Base-by-base conservation (phyloP, 2,329 filamentous ascomycete genomes). In the Aspergillus thermomutatus region DNA sequence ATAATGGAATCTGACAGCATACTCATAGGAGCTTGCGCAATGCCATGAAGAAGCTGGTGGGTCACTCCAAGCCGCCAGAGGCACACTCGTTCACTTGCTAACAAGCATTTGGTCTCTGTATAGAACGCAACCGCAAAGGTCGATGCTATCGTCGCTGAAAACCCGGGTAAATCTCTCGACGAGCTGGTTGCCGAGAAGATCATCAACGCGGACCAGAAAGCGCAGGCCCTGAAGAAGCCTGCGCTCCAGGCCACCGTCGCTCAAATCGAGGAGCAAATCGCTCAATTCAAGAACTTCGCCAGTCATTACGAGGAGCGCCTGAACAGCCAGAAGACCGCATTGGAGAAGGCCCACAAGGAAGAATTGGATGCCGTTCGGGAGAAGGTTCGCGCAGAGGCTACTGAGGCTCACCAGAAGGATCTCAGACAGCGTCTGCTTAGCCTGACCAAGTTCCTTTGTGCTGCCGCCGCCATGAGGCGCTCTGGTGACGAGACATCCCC, bases 11-110 rank as follows among this genome's bases (percentile, higher is more conserved):
- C 60, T 69, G 61, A 65, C 53, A 52, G 46, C 19, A 54, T 54
- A 23, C 58, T 25, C 61, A 47, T 59, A 96, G 92, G 82, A 91
- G 86, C 75, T 90, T 97, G 67, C 92, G 93, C 71, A 96, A 94
- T 75, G 80, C 94, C 69, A 89, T 87, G 81, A 97, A 97, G 84
- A 97, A 97, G 79, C 87, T 97, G 69, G 91, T 96, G 78, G 79
- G 89, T 80, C 37, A 45, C 43, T 17, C 17, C 47, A 50, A 28
- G 23, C 37, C 31, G 25, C 26, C 52, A n/a, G 31, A 27, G 27
- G 8, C 46, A 14, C 19, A 19, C 55, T 54, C 28, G 56, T 57
- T 23, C 50, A 25, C 49, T 31, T 52, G 59, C 60, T 65, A 50
- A 65, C 53, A 21, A 66, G 72, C 34, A 69, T 63, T 57, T 54